These are phyloP conservation scores for Carex parvula DNA, from an alignment of 176 grass and related monocot genomes.

Conservation along the genomic window DNA sequence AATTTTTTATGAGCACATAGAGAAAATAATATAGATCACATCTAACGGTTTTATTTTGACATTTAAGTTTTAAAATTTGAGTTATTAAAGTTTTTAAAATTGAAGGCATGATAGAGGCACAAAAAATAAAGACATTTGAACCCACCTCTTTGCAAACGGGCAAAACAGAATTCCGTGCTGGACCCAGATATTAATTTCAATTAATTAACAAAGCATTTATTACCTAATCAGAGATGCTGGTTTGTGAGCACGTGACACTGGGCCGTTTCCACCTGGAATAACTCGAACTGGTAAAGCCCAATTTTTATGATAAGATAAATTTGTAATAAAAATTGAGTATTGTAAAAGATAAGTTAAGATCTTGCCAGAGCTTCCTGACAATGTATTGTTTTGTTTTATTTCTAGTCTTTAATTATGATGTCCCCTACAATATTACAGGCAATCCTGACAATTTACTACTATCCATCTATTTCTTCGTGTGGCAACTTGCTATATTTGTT, in stretches of 20 bases:
- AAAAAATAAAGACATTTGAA: no score
- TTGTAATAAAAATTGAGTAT: background rate
- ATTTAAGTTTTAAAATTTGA: no score
- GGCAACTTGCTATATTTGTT: no score
- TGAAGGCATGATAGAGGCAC: no score
- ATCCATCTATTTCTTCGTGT: no score
- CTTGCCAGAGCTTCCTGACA: conserved; percentile 15
- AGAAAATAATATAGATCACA: no score
- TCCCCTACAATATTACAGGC: background rate
- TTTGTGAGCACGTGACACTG: conserved; percentile 15
- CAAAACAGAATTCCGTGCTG: background rate
- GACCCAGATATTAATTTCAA: background rate
- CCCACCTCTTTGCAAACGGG: background rate
- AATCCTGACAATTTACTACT: background rate
- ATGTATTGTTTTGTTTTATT: background rate
- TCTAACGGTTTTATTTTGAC: no score
- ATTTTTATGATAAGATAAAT: background rate
- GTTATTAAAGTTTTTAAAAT: no score
- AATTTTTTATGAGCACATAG: no score
- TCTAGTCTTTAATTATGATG: background rate
- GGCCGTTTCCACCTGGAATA: background rate
- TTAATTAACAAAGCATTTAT: conserved; percentile 10
- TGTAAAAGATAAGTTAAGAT: conserved; percentile 13
- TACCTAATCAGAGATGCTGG: background rate
- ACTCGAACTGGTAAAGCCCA: background rate